Base-by-base conservation (phyloP, 306 rosid species). In the Glycyrrhiza uralensis region DNA sequence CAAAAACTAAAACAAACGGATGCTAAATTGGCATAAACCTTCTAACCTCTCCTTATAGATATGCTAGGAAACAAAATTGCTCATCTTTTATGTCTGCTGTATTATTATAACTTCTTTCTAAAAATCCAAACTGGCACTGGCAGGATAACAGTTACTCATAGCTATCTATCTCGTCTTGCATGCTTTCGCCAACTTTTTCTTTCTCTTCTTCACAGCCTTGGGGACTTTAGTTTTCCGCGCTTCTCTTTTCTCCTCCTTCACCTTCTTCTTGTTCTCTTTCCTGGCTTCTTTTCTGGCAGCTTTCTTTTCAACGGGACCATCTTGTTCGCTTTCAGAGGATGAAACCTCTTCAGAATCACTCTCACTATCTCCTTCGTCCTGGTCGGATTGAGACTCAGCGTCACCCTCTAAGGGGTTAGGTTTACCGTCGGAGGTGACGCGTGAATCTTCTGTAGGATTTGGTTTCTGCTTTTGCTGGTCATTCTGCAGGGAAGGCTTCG, bases 191-290 rank as follows among this genome's bases (percentile, higher is more conserved):
- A 87, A 4, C 87, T 93, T 93, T 15, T 85, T 83, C 96, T 86
- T 88, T 70, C 89, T 85, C 66, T 87, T 93, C 86, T 93, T 90
- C 17, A 84, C 77, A 32, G 98, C 92, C 77, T 93, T 93, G 0
- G 96, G 90, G 47, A 93, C 87, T 82, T 90, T 93, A 17, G 30
- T 82, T 75, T 86, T 90, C 17, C 96, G 86, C 6, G 96, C 83
- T 65, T 93, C 97, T 71, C 93, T 87, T 76, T 90, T 93, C 87
- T 90, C 98, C 72, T 88, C 94, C 52, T 90, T 90, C 66, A 90
- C 97, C 74, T 88, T 90, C 87, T 88, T 90, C 62, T 93, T 87
- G 76, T 90, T 81, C 79, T 90, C 98, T 75, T 90, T 93, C 60
- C 98, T 87, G 1, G 96, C 93, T 20, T 88, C 96, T 78, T 88